Conservation (phyloP, 2,329 filamentous ascomycete genomes). For the Teratosphaeria epicoccoides region DNA sequence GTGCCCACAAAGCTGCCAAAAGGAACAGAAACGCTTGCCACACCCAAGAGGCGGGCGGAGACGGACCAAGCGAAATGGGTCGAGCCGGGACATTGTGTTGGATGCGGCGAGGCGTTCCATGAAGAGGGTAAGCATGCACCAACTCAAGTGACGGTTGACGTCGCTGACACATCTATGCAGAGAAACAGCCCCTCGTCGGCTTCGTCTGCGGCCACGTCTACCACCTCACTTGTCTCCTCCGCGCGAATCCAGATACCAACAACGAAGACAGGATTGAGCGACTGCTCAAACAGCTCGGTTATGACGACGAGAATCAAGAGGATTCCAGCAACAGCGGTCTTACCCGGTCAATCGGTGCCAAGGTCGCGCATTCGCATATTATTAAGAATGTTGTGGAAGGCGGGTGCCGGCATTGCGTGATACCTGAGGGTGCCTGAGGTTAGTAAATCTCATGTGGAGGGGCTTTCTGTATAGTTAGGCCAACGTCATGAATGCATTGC, state of each 20-base stretch:
- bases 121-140: constrained; percentile 25
- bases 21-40: constrained; percentile 14
- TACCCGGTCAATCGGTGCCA: constrained; percentile 63
- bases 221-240: constrained; percentile 63
- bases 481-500: neutral
- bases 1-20: constrained; percentile 18
- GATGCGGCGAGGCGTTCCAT: constrained; percentile 28
- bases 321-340: constrained; percentile 10
- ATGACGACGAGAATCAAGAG: neutral
- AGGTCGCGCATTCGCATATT: constrained; percentile 76
- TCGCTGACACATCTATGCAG: constrained; percentile 31
- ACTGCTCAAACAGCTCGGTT: constrained; percentile 34
- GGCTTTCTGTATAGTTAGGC: neutral
- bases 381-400: constrained; percentile 54
- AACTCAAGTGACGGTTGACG: neutral
- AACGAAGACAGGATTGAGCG: constrained; percentile 10
- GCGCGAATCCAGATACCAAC: constrained; percentile 30
- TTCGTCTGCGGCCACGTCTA: constrained; percentile 77
- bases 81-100: constrained; percentile 30
- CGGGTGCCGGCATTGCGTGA: constrained; percentile 16
- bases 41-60: constrained; percentile 11
- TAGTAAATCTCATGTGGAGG: neutral
- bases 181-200: constrained; percentile 63
- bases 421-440: constrained; percentile 8
- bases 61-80: constrained; percentile 12